These are phyloP conservation scores for Lasiodiplodia citricola DNA, from an alignment of 2,329 filamentous ascomycete genomes.

Conservation along the genomic window DNA sequence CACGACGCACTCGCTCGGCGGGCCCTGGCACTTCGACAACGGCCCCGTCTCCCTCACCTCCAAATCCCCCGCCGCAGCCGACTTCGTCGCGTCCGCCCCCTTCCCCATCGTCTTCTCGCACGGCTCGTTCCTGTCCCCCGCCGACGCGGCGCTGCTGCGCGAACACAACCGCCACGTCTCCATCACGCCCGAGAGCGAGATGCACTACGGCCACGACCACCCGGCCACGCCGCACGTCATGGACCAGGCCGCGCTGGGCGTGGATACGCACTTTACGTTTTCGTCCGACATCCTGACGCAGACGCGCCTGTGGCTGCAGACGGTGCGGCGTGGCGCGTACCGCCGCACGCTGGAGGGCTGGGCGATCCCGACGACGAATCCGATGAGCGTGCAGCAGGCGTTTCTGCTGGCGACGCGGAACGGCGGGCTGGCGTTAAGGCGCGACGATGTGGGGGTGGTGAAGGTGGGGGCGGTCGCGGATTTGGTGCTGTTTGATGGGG, in stretches of 20 bases:
- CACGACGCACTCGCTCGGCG: conserved; percentile 44
- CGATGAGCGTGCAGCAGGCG: conserved; percentile 61
- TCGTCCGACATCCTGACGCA: conserved; percentile 53
- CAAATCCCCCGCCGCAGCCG: conserved; percentile 30
- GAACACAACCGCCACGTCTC: conserved; percentile 59
- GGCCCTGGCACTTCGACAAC: conserved; percentile 38
- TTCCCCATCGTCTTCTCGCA: conserved; percentile 61
- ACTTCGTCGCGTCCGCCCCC: conserved; percentile 51
- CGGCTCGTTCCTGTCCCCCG: conserved; percentile 51
- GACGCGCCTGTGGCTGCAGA: conserved; percentile 61
- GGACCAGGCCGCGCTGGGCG: conserved; percentile 59
- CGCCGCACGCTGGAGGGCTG: conserved; percentile 47
- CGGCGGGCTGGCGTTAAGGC: conserved; percentile 58
- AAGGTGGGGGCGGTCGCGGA: conserved; percentile 60
- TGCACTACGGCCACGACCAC: conserved; percentile 63
- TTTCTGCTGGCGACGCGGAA: conserved; percentile 61
- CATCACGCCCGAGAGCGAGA: conserved; percentile 64
- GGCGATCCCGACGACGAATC: conserved; percentile 54
- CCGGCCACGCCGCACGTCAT: conserved; percentile 49
- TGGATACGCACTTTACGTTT: conserved; percentile 62
- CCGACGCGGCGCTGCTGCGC: conserved; percentile 52
- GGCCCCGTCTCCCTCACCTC: conserved; percentile 47
- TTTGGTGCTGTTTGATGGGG: conserved; percentile 58
- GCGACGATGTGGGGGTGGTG: conserved; percentile 59
- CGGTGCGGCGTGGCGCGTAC: conserved; percentile 48